These are phyloP conservation scores for Botryosphaeria dothidea DNA, from an alignment of 2,329 filamentous ascomycete genomes.

Conservation along the genomic window DNA sequence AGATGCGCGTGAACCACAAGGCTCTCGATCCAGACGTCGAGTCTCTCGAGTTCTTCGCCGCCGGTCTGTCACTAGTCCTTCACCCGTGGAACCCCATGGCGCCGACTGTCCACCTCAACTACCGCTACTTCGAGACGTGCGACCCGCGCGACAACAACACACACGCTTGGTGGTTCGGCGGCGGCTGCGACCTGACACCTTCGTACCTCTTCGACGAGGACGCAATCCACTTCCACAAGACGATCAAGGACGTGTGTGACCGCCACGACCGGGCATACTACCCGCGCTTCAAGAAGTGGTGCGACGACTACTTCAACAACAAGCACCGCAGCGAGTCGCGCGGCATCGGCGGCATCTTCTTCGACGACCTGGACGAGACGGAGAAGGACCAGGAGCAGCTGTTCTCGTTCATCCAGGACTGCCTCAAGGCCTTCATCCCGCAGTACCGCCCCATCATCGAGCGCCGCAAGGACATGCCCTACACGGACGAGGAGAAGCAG, in stretches of 20 bases:
- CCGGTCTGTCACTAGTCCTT: conserved; percentile 87
- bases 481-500: conserved; percentile 79
- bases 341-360: conserved; percentile 95
- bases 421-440: conserved; percentile 82
- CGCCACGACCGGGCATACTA: conserved; percentile 91
- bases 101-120: conserved; percentile 96
- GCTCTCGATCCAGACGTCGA: conserved; percentile 78
- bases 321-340: conserved; percentile 86
- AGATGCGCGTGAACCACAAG: conserved; percentile 92
- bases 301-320: conserved; percentile 94
- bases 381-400: conserved; percentile 86
- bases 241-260: conserved; percentile 90
- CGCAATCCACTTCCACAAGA: conserved; percentile 92
- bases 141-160: conserved; percentile 71
- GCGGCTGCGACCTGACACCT: conserved; percentile 90
- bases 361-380: conserved; percentile 89
- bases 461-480: conserved; percentile 88
- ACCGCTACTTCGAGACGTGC: conserved; percentile 96
- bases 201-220: conserved; percentile 96
- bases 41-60: conserved; percentile 90
- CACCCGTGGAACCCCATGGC: conserved; percentile 96
- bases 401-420: conserved; percentile 86
- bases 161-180: conserved; percentile 97
- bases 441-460: conserved; percentile 88
- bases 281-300: conserved; percentile 95